Evolutionary conservation across 2,329 filamentous ascomycete genomes (phyloP).

Genomic region (Emmonsiellopsis sp.): DNA sequence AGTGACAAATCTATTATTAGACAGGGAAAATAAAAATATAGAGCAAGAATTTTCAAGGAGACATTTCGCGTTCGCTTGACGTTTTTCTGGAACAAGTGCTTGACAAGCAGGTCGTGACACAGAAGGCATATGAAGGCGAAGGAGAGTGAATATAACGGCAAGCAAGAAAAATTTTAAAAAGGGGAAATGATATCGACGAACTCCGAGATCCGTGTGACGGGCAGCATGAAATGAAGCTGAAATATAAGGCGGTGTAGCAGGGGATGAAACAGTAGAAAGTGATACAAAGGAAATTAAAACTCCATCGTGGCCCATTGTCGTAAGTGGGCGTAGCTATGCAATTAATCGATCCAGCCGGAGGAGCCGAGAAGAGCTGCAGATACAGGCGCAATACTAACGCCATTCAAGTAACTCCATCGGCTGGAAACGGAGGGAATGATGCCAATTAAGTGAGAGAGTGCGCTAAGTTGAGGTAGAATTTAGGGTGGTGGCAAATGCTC

Average conservation of each 20-base stretch:
- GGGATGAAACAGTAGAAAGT: neutral
- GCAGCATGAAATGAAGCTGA: neutral
- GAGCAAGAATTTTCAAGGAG: neutral
- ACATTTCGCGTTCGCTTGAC: slow-evolving; percentile 2
- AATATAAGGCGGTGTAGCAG: neutral
- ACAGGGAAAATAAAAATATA: neutral
- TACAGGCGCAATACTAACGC: slow-evolving; percentile 2
- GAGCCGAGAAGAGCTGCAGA: slow-evolving; percentile 3
- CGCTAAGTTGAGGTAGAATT: neutral
- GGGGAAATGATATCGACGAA: neutral
- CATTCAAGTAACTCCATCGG: slow-evolving; percentile 4
- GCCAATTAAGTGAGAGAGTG: neutral
- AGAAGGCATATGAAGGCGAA: neutral
- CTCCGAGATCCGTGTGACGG: neutral
- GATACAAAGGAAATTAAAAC: slow-evolving; percentile 1
- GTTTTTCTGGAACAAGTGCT: neutral
- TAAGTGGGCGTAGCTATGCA: slow-evolving; percentile 10
- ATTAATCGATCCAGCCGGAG: slow-evolving; percentile 7
- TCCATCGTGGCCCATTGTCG: slow-evolving; percentile 12
- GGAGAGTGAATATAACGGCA: neutral
- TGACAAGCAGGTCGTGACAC: neutral
- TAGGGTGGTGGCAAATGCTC: neutral
- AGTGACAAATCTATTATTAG: neutral
- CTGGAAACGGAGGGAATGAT: neutral
- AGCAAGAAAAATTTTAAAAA: neutral